Evolutionary conservation across 768 basidiomycete species (phyloP).

Genomic region (Tephrocybe sp.): DNA sequence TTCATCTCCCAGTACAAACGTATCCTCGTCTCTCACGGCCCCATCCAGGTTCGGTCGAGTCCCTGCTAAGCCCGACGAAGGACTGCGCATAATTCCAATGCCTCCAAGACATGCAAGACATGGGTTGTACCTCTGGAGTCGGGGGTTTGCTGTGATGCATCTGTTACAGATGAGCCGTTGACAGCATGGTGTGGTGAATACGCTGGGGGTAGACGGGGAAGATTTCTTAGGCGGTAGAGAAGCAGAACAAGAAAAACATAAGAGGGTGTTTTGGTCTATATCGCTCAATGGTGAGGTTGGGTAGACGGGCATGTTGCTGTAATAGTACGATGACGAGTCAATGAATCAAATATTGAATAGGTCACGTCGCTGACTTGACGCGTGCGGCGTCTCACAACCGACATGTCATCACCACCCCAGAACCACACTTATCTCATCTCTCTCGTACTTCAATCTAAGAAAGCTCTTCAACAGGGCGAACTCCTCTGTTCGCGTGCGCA

Average conservation of each 20-base stretch:
- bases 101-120: slow-evolving; percentile 69
- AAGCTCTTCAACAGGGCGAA: slow-evolving; percentile 76
- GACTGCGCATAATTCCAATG: slow-evolving; percentile 33
- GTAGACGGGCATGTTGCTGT: background rate
- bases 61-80: slow-evolving; percentile 2
- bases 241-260: slow-evolving; percentile 63
- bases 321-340: background rate
- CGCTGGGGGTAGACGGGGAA: slow-evolving; percentile 8
- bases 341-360: background rate
- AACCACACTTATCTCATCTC: slow-evolving; percentile 68
- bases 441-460: slow-evolving; percentile 78
- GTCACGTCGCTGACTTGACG: background rate
- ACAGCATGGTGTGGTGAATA: slow-evolving; percentile 63
- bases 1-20: slow-evolving; percentile 65
- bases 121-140: slow-evolving; percentile 66
- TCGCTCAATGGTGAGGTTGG: slow-evolving; percentile 6
- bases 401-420: slow-evolving; percentile 19
- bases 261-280: slow-evolving; percentile 25
- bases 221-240: slow-evolving; percentile 43
- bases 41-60: slow-evolving; percentile 43
- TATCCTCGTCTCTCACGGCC: slow-evolving; percentile 56
- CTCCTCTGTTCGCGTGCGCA: slow-evolving; percentile 71
- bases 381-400: background rate
- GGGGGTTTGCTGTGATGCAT: slow-evolving; percentile 58
- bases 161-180: slow-evolving; percentile 56